Evolutionary conservation across 352 stramenopile species (phyloP).

Genomic region (Globisporangium nagaii): DNA sequence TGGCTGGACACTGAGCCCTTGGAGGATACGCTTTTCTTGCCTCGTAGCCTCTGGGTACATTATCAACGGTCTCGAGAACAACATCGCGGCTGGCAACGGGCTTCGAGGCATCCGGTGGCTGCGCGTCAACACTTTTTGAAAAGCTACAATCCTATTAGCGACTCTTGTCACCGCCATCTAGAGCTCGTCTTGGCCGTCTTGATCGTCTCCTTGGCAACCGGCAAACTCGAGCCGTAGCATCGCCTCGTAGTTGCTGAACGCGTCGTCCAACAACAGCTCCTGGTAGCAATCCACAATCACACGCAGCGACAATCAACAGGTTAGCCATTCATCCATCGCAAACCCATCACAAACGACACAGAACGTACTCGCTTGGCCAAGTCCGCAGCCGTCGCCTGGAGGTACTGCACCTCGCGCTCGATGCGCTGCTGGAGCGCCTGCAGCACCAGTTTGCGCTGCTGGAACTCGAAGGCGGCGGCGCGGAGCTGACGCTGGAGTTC

Average conservation of each 20-base stretch:
- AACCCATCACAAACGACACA: too few species aligned
- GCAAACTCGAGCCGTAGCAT: slow-evolving; percentile 32
- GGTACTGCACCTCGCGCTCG: slow-evolving; percentile 50
- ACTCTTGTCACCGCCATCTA: not conserved
- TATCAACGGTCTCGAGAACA: slow-evolving; percentile 82
- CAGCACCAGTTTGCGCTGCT: slow-evolving; percentile 52
- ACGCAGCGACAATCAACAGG: too few species aligned
- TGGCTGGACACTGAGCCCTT: not conserved
- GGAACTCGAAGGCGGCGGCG: slow-evolving; percentile 33
- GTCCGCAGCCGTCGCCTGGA: slow-evolving; percentile 36
- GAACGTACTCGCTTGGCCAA: slow-evolving; percentile 34
- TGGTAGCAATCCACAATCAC: too few species aligned
- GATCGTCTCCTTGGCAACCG: too few species aligned
- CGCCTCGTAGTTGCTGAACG: slow-evolving; percentile 47
- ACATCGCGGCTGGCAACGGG: slow-evolving; percentile 73
- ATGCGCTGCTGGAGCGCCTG: slow-evolving; percentile 47
- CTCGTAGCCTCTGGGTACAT: slow-evolving; percentile 58
- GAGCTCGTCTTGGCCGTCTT: slow-evolving; percentile 7
- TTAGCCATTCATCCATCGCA: too few species aligned
- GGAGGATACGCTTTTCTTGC: not conserved
- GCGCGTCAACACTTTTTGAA: slow-evolving; percentile 63
- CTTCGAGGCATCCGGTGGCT: slow-evolving; percentile 78
- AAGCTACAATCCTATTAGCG: too few species aligned
- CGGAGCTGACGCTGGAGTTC: slow-evolving; percentile 34
- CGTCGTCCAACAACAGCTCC: slow-evolving; percentile 58